Conservation (phyloP, 2,329 filamentous ascomycete species). For the Aspergillus sp. region DNA sequence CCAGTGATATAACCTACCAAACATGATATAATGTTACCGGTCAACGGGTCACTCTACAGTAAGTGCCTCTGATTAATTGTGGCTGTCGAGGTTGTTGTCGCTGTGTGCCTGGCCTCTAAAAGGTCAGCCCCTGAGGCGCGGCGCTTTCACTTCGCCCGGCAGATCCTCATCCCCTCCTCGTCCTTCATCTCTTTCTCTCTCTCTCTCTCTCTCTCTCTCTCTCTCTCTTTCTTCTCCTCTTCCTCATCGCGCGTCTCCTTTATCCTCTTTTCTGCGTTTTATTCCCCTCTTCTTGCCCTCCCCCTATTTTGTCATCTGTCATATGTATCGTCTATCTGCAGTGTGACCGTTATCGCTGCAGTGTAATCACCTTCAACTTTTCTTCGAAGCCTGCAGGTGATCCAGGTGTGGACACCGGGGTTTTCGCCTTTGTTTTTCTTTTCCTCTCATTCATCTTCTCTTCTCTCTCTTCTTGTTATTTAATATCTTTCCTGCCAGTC, state of each 20-base stretch:
- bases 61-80: too few relatives aligned
- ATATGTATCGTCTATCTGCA: not conserved
- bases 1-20: too few relatives aligned
- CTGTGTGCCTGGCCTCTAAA: too few relatives aligned
- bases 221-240: slow-evolving; percentile 1
- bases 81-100: too few relatives aligned
- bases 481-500: not conserved
- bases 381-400: slow-evolving; percentile 5
- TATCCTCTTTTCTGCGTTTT: slow-evolving; percentile 1
- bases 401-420: not conserved
- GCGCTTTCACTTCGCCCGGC: too few relatives aligned
- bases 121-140: too few relatives aligned
- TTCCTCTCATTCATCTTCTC: slow-evolving; percentile 4
- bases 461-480: slow-evolving; percentile 1
- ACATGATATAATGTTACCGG: too few relatives aligned
- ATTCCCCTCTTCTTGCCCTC: slow-evolving; percentile 2
- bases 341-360: too few relatives aligned
- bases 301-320: slow-evolving; percentile 1
- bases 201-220: slow-evolving; percentile 2
- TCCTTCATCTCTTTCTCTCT: not conserved
- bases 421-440: slow-evolving; percentile 3
- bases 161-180: not conserved
- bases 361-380: too few relatives aligned
- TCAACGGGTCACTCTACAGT: too few relatives aligned
- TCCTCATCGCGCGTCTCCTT: slow-evolving; percentile 1